Conservation (phyloP, 2,329 filamentous ascomycete genomes). For the Penicillium sp. region DNA sequence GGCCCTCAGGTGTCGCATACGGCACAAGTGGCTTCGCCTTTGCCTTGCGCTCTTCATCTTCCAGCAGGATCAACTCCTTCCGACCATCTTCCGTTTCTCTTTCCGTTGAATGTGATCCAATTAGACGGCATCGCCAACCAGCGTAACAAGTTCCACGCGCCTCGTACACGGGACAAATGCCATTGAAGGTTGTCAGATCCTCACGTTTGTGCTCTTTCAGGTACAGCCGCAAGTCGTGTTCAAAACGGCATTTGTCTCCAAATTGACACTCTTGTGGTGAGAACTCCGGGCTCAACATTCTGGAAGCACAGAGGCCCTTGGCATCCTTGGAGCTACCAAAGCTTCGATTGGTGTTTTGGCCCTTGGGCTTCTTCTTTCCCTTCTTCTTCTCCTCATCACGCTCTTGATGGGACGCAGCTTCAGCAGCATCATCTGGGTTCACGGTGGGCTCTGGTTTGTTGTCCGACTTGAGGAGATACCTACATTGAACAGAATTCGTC, state of each 20-base stretch:
- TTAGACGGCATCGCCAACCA: slow-evolving; percentile 94
- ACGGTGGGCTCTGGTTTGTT: slow-evolving; percentile 23
- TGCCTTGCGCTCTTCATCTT: slow-evolving; percentile 47
- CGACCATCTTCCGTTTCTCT: slow-evolving; percentile 69
- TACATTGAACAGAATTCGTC: slow-evolving; percentile 10
- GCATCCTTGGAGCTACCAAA: slow-evolving; percentile 77
- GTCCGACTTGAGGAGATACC: slow-evolving; percentile 27
- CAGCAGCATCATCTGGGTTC: slow-evolving; percentile 54
- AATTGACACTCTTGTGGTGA: slow-evolving; percentile 69
- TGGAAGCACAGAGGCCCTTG: slow-evolving; percentile 69
- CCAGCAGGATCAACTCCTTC: slow-evolving; percentile 70
- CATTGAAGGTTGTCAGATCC: slow-evolving; percentile 69
- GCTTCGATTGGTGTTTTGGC: slow-evolving; percentile 76
- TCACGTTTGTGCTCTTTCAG: slow-evolving; percentile 72
- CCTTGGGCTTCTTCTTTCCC: slow-evolving; percentile 56
- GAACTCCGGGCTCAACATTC: slow-evolving; percentile 69
- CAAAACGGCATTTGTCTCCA: slow-evolving; percentile 72
- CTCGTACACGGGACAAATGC: slow-evolving; percentile 76
- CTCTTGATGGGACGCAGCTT: slow-evolving; percentile 47
- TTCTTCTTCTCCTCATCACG: slow-evolving; percentile 34
- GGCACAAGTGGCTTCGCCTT: slow-evolving; percentile 28
- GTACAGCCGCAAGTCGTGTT: slow-evolving; percentile 82
- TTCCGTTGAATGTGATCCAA: slow-evolving; percentile 79
- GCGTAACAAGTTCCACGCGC: slow-evolving; percentile 68
- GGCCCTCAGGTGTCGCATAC: slow-evolving; percentile 49